Evolutionary conservation across 176 grass and related monocot species (phyloP).

Genomic region (Otatea glauca): DNA sequence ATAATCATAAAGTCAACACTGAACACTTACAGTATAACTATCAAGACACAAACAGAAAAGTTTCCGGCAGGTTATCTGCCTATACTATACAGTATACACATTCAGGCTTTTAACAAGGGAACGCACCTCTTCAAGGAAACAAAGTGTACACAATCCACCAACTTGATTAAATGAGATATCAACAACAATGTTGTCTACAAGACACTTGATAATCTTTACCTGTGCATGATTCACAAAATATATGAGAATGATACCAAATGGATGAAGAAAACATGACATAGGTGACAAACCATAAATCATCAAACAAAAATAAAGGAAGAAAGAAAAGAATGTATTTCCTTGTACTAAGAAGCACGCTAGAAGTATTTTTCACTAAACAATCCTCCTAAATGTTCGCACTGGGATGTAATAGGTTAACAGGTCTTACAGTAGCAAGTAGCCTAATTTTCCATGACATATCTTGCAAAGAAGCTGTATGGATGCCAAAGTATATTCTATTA

Average conservation of each 20-base stretch:
- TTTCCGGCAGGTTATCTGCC: conserved; percentile 3
- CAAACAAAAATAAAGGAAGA: not conserved
- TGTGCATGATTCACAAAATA: conserved; percentile 53
- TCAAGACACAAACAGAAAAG: conserved; percentile 10
- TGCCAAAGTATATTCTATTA: not conserved
- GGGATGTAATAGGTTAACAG: not conserved
- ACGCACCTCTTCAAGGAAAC: conserved; percentile 92
- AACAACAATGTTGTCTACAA: conserved; percentile 97
- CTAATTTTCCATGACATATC: not conserved
- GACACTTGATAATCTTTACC: conserved; percentile 98
- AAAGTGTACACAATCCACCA: conserved; percentile 93
- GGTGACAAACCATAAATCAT: conserved; percentile 29
- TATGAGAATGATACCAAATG: conserved; percentile 23
- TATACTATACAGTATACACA: not conserved
- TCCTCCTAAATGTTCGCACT: conserved; percentile 5
- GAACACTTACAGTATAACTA: conserved; percentile 15
- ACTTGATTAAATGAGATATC: conserved; percentile 99
- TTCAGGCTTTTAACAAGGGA: conserved; percentile 36
- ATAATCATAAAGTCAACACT: conserved; percentile 17
- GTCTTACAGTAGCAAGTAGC: conserved; percentile 17
- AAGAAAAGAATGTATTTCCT: conserved; percentile 6
- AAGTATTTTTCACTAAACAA: conserved; percentile 23
- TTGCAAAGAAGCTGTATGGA: conserved; percentile 15
- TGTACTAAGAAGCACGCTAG: not conserved
- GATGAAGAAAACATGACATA: not conserved